phyloP scores from a whole-genome alignment of 2,329 filamentous ascomycete species.

The Dothistroma septosporum region DNA sequence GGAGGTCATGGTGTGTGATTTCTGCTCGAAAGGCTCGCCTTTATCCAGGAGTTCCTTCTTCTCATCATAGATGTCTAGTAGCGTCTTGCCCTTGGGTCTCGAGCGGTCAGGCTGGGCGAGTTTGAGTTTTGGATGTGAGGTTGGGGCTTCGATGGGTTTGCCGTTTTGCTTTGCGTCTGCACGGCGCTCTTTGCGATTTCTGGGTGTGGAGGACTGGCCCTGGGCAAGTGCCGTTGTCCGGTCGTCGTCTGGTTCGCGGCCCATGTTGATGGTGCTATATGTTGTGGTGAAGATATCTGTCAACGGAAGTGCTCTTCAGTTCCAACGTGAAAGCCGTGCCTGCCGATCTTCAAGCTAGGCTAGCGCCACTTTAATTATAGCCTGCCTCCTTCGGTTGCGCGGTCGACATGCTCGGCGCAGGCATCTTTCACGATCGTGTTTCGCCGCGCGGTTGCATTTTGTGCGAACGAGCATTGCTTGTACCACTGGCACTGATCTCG shows the following conservation, averaged over 20 bases:
- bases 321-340: background rate
- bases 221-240: background rate
- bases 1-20: slow-evolving; percentile 31
- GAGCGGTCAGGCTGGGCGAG: slow-evolving; percentile 67
- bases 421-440: background rate
- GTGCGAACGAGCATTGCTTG: background rate
- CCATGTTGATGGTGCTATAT: slow-evolving; percentile 1
- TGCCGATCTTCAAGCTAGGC: background rate
- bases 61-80: slow-evolving; percentile 69
- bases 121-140: slow-evolving; percentile 54
- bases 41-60: slow-evolving; percentile 45
- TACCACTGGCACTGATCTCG: background rate
- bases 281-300: background rate
- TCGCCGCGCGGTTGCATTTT: background rate
- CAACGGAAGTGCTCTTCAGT: background rate
- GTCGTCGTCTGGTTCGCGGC: background rate
- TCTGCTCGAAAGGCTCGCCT: slow-evolving; percentile 49
- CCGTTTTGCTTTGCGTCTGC: slow-evolving; percentile 36
- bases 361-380: background rate
- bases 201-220: slow-evolving; percentile 22
- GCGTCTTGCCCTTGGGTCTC: slow-evolving; percentile 59
- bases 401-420: background rate
- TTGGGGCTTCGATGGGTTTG: slow-evolving; percentile 33
- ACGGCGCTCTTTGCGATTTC: slow-evolving; percentile 46
- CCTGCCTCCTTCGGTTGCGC: background rate